A percentile compares a stretch with the other conserved stretches of the same genome.
Conservation (phyloP, 2,329 filamentous ascomycete genomes). For the Pseudogymnoascus sp. region DNA sequence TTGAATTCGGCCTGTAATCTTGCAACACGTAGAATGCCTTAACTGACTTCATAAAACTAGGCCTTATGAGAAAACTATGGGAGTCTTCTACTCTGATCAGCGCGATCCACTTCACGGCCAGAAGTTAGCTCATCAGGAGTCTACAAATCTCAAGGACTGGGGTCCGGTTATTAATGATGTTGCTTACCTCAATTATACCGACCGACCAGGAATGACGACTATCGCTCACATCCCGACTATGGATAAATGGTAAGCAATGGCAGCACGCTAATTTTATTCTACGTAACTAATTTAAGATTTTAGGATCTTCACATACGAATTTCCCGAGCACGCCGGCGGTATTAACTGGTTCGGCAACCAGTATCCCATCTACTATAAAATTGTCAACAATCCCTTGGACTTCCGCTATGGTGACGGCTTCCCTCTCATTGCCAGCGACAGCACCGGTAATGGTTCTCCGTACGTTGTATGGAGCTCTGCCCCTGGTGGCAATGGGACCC, state of each 20-base stretch:
- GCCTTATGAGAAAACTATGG: background rate
- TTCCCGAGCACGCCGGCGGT: background rate
- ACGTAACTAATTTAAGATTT: background rate
- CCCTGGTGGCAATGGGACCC: conserved; percentile 26
- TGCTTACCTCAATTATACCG: no score
- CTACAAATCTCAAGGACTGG: no score
- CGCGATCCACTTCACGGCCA: no score
- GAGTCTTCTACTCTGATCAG: background rate
- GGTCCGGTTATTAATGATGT: no score
- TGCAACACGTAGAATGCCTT: background rate
- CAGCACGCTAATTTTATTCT: background rate
- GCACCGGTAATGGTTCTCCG: conserved; percentile 23
- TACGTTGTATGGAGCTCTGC: conserved; percentile 26
- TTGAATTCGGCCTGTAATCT: background rate
- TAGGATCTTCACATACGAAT: conserved; percentile 50
- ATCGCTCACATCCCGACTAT: background rate
- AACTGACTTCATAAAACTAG: background rate
- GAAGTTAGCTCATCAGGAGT: no score
- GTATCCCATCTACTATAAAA: conserved; percentile 29
- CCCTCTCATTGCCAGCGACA: conserved; percentile 22
- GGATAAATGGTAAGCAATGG: background rate
- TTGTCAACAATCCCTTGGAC: conserved; percentile 24
- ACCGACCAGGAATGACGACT: no score
- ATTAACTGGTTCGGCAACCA: background rate
- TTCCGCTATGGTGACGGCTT: conserved; percentile 20